Evolutionary conservation across 257 asterid species (phyloP).

Genomic region (Plantago ovata): DNA sequence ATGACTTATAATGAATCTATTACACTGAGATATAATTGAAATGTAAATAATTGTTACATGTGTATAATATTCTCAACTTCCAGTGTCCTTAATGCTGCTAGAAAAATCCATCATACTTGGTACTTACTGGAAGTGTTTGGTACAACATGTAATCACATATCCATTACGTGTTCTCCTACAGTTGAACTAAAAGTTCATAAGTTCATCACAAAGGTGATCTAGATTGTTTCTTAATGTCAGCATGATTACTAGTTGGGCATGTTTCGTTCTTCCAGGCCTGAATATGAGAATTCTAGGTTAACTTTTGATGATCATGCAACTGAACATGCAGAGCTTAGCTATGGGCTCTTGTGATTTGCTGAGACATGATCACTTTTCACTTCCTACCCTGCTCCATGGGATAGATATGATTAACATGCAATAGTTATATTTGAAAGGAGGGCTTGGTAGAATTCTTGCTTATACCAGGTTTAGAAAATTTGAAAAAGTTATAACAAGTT

Average conservation of each 20-base stretch:
- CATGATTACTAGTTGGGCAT: background rate
- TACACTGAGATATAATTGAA: background rate
- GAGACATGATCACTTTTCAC: background rate
- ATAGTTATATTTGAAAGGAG: too few relatives aligned
- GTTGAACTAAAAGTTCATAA: background rate
- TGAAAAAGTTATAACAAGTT: background rate
- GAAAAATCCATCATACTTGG: background rate
- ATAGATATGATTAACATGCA: too few relatives aligned
- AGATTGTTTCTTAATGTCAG: background rate
- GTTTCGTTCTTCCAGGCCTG: background rate
- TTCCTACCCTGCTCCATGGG: background rate
- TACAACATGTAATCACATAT: background rate
- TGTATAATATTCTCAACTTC: background rate
- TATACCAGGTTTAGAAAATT: background rate
- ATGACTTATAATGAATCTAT: background rate
- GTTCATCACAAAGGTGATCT: background rate
- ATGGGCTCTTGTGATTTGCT: background rate
- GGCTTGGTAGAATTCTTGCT: too few relatives aligned
- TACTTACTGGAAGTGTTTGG: background rate
- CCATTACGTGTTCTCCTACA: background rate
- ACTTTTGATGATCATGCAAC: background rate
- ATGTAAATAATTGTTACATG: background rate
- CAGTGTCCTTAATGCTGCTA: background rate
- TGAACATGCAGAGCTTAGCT: background rate
- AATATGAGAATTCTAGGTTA: background rate